phyloP scores from a whole-genome alignment of 441 rosid species.

The Codiaeum variegatum region DNA sequence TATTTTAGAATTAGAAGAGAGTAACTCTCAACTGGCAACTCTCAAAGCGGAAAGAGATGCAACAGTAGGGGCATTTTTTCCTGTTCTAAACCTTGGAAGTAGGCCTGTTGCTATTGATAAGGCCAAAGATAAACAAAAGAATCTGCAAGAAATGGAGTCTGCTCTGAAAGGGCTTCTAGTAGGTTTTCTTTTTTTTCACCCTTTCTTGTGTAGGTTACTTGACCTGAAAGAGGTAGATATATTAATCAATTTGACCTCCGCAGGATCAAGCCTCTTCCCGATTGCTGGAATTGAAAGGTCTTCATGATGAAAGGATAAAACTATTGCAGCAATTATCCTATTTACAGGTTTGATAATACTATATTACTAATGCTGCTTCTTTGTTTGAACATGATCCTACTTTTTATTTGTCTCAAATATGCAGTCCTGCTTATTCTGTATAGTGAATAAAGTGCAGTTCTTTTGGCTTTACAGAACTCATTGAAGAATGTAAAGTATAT shows the following conservation, averaged over 20 bases:
- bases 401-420: conserved; percentile 20
- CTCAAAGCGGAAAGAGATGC: conserved; percentile 86
- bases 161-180: conserved; percentile 68
- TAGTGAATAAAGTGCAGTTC: conserved; percentile 32
- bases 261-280: conserved; percentile 76
- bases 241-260: conserved; percentile 25
- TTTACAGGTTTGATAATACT: conserved; percentile 87
- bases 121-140: conserved; percentile 67
- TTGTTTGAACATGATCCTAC: conserved; percentile 1
- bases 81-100: conserved; percentile 62
- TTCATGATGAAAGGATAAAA: conserved; percentile 71
- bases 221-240: conserved; percentile 19
- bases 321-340: conserved; percentile 48
- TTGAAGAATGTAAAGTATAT: conserved; percentile 69
- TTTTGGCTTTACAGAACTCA: conserved; percentile 51
- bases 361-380: conserved; percentile 4
- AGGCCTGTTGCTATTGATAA: conserved; percentile 60
- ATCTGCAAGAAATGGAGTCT: conserved; percentile 75
- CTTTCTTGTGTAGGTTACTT: conserved; percentile 23
- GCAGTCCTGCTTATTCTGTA: conserved; percentile 23
- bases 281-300: conserved; percentile 61
- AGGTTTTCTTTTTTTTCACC: conserved; percentile 24
- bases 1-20: conserved; percentile 59
- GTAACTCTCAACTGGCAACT: conserved; percentile 59
- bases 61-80: conserved; percentile 70